Base-by-base conservation (phyloP, 306 rosid genomes). In the cucumber (Cucumis sativus) region DNA sequence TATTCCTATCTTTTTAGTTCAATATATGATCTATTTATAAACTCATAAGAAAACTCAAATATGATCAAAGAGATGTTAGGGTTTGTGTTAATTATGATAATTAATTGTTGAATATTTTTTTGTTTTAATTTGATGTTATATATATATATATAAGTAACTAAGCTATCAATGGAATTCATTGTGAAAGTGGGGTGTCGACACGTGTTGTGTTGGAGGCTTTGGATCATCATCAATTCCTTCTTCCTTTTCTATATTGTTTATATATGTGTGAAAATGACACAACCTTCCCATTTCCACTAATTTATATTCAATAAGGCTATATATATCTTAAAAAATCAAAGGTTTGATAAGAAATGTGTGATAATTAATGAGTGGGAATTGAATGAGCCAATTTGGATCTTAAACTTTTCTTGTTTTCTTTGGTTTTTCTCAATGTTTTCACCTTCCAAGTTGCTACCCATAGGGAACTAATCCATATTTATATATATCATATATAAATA, bases 131-230 rank as follows among this genome's bases (percentile, higher is more conserved):
- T 18, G 57, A 51, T 55, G 37, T 55, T 17, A 18, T 17, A 28
- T 28, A 3, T 28, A 23, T 23, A 18, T 17, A 28, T 28, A 3
- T 28, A 23, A 0, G 10, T 55, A 20, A 58, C 14, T 57, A 57
- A 57, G 70, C 45, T 65, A 65, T 67, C 10, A 41, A 13, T 58
- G 30, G 4, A 9, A 14, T 14, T 49, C 43, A 70, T 45, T 70
- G 56, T 71, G 8, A 79, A 51, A 59, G 37, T 82, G 83, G 88
- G 91, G 92, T 76, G 61, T 41, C 80, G 86, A 78, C 92, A 85
- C 82, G 85, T 88, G 84, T 84, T 65, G 13, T 41, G 68, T 37
- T 62, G 74, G 72, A 76, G 63, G 11, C 17, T 49, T 52, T 52
- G 54, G 16, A 47, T 17, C 57, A 52, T 16, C 20, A 1, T 28